A percentile compares a stretch with the other conserved stretches of the same genome.
phyloP scores from a whole-genome alignment of 1,284 basidiomycete species.

The Ganoderma lucidum region DNA sequence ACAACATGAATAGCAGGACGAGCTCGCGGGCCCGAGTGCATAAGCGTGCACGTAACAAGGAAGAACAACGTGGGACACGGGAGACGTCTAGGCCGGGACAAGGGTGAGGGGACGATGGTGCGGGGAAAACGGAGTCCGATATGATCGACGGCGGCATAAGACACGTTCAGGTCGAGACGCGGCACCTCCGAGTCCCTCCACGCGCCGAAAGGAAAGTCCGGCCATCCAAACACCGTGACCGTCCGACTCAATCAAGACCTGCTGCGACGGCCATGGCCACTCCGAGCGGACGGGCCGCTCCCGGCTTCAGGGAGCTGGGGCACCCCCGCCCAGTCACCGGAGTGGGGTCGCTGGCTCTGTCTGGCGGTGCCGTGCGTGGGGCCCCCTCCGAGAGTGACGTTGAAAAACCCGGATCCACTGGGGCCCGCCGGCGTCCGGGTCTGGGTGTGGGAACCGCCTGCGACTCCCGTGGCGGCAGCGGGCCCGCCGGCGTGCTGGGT shows the following conservation, averaged over 20 bases:
- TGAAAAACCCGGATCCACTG: too few relatives aligned
- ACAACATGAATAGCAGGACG: constrained; percentile 1
- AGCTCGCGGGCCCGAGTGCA: neutral
- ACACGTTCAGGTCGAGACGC: too few relatives aligned
- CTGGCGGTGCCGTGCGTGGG: neutral
- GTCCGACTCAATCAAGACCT: neutral
- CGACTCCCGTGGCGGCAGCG: neutral
- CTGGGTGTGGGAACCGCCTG: neutral
- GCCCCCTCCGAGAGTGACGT: neutral
- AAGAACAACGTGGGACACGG: neutral
- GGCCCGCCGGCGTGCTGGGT: neutral
- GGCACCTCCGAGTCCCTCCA: too few relatives aligned
- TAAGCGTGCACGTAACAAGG: neutral
- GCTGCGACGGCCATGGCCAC: neutral
- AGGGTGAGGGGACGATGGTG: neutral
- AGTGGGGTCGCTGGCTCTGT: neutral
- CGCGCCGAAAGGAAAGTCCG: neutral
- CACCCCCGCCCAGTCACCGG: neutral
- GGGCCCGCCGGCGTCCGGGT: too few relatives aligned
- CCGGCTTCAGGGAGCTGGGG: neutral
- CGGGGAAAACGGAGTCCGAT: too few relatives aligned
- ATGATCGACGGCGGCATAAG: neutral
- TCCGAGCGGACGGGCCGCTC: neutral
- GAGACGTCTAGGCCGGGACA: neutral
- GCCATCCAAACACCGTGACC: neutral